Evolutionary conservation across 1,284 basidiomycete species (phyloP).

Genomic region (Chiua sp.): DNA sequence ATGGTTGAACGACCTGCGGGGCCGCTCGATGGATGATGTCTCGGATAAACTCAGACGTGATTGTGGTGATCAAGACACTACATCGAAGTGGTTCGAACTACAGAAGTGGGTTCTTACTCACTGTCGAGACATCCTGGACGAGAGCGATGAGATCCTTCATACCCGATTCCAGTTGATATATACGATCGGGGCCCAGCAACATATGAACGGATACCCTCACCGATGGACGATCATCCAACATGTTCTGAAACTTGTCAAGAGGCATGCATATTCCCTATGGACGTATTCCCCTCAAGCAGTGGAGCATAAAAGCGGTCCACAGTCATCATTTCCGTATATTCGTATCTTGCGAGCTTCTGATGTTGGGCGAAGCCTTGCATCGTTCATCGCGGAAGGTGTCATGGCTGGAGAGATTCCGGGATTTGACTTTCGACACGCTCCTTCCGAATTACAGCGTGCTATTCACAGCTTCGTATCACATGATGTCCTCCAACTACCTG

Average conservation of each 20-base stretch:
- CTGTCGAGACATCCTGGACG: constrained; percentile 27
- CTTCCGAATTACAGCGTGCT: constrained; percentile 10
- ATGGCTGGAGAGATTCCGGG: constrained; percentile 27
- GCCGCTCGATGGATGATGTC: too few species aligned
- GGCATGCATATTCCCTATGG: constrained; percentile 8
- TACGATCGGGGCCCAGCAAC: constrained; percentile 43
- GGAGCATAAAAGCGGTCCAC: too few species aligned
- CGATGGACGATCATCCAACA: constrained; percentile 51
- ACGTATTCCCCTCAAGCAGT: neutral
- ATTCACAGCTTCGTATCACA: constrained; percentile 28
- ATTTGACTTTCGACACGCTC: constrained; percentile 18
- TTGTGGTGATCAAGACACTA: too few species aligned
- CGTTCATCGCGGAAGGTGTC: constrained; percentile 27
- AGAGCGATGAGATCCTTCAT: constrained; percentile 48
- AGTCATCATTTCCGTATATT: constrained; percentile 34
- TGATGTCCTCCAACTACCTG: neutral
- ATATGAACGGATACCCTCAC: constrained; percentile 47
- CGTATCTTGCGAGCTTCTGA: constrained; percentile 29
- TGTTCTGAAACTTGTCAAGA: constrained; percentile 34
- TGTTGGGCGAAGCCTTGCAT: constrained; percentile 24
- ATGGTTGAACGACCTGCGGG: too few species aligned
- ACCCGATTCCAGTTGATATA: constrained; percentile 47
- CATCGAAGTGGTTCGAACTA: too few species aligned
- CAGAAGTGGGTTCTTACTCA: too few species aligned
- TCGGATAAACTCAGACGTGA: too few species aligned